These are phyloP conservation scores for Neoboletus magnificus DNA, from an alignment of 768 basidiomycete species.

Conservation along the genomic window DNA sequence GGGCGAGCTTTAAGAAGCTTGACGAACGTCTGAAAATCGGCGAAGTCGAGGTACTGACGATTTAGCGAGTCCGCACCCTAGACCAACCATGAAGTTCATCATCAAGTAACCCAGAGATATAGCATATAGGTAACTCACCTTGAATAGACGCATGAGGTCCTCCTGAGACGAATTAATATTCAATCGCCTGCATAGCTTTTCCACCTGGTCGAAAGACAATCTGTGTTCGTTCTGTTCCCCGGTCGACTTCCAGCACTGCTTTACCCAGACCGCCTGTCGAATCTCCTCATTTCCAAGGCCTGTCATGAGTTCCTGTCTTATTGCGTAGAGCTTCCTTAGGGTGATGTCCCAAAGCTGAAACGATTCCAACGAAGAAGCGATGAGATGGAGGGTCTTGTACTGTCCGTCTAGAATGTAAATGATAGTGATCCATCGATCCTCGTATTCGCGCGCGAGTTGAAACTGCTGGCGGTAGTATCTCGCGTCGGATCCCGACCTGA, in stretches of 20 bases:
- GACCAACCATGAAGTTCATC: neutral
- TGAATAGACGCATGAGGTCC: constrained; percentile 57
- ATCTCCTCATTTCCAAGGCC: constrained; percentile 62
- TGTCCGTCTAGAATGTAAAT: constrained; percentile 73
- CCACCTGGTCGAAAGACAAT: constrained; percentile 68
- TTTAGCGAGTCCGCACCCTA: constrained; percentile 62
- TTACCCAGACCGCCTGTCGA: constrained; percentile 71
- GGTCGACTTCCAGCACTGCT: constrained; percentile 77
- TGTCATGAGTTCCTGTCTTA: constrained; percentile 68
- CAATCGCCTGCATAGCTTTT: constrained; percentile 65
- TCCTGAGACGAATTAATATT: constrained; percentile 57
- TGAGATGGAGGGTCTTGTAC: constrained; percentile 85
- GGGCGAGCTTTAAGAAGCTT: constrained; percentile 80
- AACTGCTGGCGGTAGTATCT: constrained; percentile 70
- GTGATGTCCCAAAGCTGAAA: constrained; percentile 63
- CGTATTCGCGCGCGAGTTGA: constrained; percentile 56
- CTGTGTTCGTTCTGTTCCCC: constrained; percentile 60
- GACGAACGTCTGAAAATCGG: constrained; percentile 79
- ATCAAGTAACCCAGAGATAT: neutral
- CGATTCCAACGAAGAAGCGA: constrained; percentile 64
- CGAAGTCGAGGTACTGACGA: constrained; percentile 66
- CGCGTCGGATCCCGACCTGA: constrained; percentile 70
- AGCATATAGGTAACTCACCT: constrained; percentile 34
- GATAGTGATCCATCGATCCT: constrained; percentile 79
- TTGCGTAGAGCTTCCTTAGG: constrained; percentile 57